Evolutionary conservation across 106 monocot species (phyloP).

Genomic region (Agapanthus africanus): DNA sequence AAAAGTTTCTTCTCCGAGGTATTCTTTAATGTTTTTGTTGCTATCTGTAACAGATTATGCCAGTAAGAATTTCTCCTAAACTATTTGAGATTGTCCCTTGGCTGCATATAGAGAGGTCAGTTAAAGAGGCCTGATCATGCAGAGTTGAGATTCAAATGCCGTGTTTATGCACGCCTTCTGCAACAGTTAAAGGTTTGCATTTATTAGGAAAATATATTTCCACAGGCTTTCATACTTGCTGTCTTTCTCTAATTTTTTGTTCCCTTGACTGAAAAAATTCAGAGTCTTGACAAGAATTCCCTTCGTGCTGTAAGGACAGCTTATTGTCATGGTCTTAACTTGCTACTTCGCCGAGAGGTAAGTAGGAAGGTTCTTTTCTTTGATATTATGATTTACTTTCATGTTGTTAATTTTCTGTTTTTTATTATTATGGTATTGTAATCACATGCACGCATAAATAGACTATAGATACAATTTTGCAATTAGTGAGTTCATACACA

Average conservation of each 20-base stretch:
- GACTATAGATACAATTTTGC: background rate
- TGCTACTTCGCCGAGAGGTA: constrained; percentile 90
- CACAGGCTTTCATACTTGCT: background rate
- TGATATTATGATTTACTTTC: background rate
- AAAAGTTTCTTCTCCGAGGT: constrained; percentile 94
- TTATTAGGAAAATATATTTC: background rate
- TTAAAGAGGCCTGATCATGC: constrained; percentile 95
- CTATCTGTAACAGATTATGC: background rate
- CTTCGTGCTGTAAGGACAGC: constrained; percentile 80
- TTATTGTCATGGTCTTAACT: constrained; percentile 86
- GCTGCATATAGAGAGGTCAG: constrained; percentile 54
- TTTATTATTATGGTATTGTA: no score
- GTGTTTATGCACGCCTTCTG: constrained; percentile 84
- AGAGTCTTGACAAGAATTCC: constrained; percentile 92
- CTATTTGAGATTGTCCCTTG: background rate
- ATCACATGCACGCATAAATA: background rate
- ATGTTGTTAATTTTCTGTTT: background rate
- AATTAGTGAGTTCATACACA: background rate
- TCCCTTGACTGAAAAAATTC: constrained; percentile 15
- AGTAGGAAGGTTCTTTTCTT: constrained; percentile 3
- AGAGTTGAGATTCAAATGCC: constrained; percentile 85
- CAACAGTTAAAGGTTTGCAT: constrained; percentile 74
- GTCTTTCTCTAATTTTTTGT: constrained; percentile 5
- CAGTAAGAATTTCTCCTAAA: background rate
- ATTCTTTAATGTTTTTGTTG: constrained; percentile 1